phyloP scores from a whole-genome alignment of 352 stramenopile species.

The Phytophthora citricola region DNA sequence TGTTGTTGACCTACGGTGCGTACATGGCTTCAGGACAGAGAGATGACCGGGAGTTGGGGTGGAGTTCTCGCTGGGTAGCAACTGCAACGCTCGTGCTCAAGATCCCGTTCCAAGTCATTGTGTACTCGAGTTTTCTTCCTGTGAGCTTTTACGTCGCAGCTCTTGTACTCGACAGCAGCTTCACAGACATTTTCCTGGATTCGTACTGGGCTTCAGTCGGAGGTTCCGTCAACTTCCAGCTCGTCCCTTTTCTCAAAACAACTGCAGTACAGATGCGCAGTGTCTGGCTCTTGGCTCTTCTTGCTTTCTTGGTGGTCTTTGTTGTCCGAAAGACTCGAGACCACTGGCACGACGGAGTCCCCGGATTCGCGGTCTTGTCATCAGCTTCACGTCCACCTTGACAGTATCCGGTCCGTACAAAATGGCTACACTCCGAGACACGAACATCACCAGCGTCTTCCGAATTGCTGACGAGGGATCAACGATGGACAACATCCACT shows the following conservation, averaged over 20 bases:
- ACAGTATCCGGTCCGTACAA: slow-evolving; percentile 45
- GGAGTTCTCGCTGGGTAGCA: not conserved
- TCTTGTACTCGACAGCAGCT: slow-evolving; percentile 48
- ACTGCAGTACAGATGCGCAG: slow-evolving; percentile 53
- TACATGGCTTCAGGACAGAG: slow-evolving; percentile 1
- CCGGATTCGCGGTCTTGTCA: slow-evolving; percentile 37
- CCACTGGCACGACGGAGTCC: slow-evolving; percentile 27
- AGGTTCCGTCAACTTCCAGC: slow-evolving; percentile 25
- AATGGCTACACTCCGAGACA: slow-evolving; percentile 12
- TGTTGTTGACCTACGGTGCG: slow-evolving; percentile 23
- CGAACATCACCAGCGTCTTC: slow-evolving; percentile 24
- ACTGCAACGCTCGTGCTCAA: slow-evolving; percentile 36
- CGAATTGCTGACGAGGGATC: slow-evolving; percentile 9
- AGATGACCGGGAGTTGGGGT: not conserved
- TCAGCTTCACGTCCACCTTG: slow-evolving; percentile 43
- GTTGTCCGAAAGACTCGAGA: slow-evolving; percentile 12
- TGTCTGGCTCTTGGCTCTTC: slow-evolving; percentile 51
- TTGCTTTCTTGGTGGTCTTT: slow-evolving; percentile 33
- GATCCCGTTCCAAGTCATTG: slow-evolving; percentile 59
- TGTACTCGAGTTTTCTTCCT: slow-evolving; percentile 56
- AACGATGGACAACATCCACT: slow-evolving; percentile 24
- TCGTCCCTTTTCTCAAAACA: slow-evolving; percentile 35
- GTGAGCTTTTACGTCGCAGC: slow-evolving; percentile 43
- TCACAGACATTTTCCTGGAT: slow-evolving; percentile 51
- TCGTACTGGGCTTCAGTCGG: slow-evolving; percentile 42